phyloP scores from a whole-genome alignment of 495 filamentous ascomycete species.

The Penicillium subrubescens region DNA sequence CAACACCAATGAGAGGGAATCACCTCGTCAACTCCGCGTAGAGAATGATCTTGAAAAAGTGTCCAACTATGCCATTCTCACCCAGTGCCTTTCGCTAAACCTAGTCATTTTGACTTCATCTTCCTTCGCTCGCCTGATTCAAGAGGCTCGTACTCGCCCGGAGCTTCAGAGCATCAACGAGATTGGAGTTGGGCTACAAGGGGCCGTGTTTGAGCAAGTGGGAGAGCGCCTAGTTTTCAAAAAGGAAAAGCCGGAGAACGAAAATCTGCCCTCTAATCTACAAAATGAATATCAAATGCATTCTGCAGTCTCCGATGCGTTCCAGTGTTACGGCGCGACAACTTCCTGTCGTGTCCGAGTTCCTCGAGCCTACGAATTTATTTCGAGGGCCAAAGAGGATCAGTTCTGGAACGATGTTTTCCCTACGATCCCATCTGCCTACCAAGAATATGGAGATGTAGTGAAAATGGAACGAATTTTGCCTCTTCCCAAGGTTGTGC shows the following conservation, averaged over 20 bases:
- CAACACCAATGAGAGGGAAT: neutral
- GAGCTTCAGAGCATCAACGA: neutral
- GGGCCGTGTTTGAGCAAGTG: neutral
- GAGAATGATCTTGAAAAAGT: neutral
- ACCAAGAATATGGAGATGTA: neutral
- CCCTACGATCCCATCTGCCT: neutral
- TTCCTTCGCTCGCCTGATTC: neutral
- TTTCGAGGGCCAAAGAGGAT: neutral
- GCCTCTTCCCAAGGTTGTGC: neutral
- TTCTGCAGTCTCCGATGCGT: neutral
- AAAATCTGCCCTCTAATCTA: neutral
- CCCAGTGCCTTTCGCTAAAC: neutral
- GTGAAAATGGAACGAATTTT: neutral
- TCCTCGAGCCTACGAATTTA: neutral
- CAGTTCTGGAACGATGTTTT: neutral
- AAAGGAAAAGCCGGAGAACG: neutral
- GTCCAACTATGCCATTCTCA: neutral
- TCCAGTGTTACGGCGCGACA: neutral
- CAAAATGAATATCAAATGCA: neutral
- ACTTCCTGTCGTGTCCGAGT: neutral
- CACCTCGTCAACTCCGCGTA: neutral
- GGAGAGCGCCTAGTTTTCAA: neutral
- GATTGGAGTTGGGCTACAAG: neutral
- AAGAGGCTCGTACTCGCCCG: neutral
- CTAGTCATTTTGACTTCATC: neutral